These are phyloP conservation scores for Candida loeiensis DNA, from an alignment of 805 yeast species.

Conservation along the genomic window DNA sequence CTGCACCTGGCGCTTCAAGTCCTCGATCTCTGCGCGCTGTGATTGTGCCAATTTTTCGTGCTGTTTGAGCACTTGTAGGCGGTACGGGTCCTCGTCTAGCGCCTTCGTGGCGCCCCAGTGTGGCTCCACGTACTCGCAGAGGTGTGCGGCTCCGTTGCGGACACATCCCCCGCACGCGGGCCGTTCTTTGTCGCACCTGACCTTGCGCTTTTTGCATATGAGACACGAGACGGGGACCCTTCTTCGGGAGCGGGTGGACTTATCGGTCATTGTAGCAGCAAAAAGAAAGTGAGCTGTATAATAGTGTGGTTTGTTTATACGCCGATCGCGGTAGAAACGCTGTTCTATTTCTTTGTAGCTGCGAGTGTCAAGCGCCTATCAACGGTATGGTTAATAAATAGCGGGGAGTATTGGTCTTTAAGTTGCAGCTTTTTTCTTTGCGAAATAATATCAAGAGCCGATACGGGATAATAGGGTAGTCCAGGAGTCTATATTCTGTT, in stretches of 20 bases:
- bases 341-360: too few relatives aligned
- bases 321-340: too few relatives aligned
- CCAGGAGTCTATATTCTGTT: neutral
- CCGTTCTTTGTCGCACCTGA: slow-evolving; percentile 39
- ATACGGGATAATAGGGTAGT: neutral
- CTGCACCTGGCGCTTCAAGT: slow-evolving; percentile 25
- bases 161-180: slow-evolving; percentile 43
- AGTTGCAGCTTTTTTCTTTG: neutral
- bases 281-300: too few relatives aligned
- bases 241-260: slow-evolving; percentile 20
- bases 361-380: too few relatives aligned
- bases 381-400: too few relatives aligned
- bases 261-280: slow-evolving; percentile 4
- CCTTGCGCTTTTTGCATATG: slow-evolving; percentile 40
- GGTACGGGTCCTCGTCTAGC: slow-evolving; percentile 3
- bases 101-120: slow-evolving; percentile 25
- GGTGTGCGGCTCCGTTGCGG: slow-evolving; percentile 37
- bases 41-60: slow-evolving; percentile 21
- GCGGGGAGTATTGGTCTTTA: neutral
- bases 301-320: too few relatives aligned
- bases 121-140: slow-evolving; percentile 41
- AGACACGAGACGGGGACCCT: slow-evolving; percentile 41
- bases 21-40: slow-evolving; percentile 32
- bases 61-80: slow-evolving; percentile 14
- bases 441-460: neutral